phyloP scores from a whole-genome alignment of 2,329 filamentous ascomycete genomes.

The Macrophomina pseudophaseolina region DNA sequence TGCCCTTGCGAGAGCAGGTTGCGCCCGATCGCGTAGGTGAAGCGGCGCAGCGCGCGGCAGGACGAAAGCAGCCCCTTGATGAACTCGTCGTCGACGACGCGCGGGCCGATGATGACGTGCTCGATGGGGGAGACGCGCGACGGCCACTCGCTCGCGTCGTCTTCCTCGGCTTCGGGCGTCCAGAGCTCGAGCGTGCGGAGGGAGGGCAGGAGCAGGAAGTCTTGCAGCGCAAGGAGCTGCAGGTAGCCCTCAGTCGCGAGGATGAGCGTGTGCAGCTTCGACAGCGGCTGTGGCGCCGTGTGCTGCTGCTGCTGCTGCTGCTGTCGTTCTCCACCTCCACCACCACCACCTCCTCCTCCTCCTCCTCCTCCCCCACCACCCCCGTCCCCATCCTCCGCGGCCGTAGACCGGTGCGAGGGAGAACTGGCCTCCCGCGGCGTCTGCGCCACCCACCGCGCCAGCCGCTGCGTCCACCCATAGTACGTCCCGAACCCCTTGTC shows the following conservation, averaged over 20 bases:
- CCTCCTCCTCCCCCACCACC: no score
- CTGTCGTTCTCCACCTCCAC: no score
- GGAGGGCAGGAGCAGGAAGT: constrained; percentile 1
- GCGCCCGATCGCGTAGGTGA: constrained; percentile 10
- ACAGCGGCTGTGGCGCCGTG: background rate
- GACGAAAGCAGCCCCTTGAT: constrained; percentile 6
- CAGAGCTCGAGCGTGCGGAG: constrained; percentile 12
- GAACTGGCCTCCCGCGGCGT: background rate
- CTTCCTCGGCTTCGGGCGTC: constrained; percentile 10
- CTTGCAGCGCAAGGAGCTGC: constrained; percentile 11
- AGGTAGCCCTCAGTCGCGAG: constrained; percentile 12
- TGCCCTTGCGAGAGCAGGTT: constrained; percentile 1
- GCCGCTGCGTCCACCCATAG: constrained; percentile 15
- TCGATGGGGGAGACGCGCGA: background rate
- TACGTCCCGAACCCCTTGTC: constrained; percentile 12
- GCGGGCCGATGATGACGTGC: background rate
- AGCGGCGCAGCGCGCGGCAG: background rate
- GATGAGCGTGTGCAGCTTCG: background rate
- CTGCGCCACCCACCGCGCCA: background rate
- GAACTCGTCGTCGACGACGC: constrained; percentile 9
- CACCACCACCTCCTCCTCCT: no score
- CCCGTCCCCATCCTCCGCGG: no score
- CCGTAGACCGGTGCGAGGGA: no score
- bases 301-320: no score
- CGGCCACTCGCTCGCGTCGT: constrained; percentile 10